Base-by-base conservation (phyloP, 305 asterid genomes). In the Fraxinus greggii region DNA sequence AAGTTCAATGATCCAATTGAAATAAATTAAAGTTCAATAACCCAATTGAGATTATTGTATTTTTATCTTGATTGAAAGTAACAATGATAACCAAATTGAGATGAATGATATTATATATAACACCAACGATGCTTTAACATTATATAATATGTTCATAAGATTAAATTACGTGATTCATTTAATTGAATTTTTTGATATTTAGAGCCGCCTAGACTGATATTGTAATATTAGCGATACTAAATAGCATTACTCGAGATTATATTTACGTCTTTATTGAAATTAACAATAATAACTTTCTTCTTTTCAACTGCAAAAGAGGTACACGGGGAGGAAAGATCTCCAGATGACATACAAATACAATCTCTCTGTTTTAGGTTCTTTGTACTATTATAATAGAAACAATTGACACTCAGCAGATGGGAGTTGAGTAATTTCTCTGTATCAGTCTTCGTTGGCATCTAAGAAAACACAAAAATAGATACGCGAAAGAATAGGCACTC, bases 401-500 rank as follows among this genome's bases (percentile, higher is more conserved):
- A n/a, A 32, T 19, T 33, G 48, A 72, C 31, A 32, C 51, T 32
- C 51, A 72, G 76, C 48, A n/a, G 76, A 33, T 33, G 76, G 76
- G 28, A 7, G 26, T 72, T 0, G 2, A 33, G 51, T 0, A 79
- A 35, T 70, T 42, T 69, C 63, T 31, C 54, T 42, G 82, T 72
- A 63, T 42, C 24, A 2, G 10, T 45, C 67, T 69, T 26, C 38
- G 26, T 42, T 12, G 33, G 48, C 19, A 33, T 3, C 29, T 21
- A 48, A 79, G 69, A 45, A 70, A 29, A 80, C 42, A 70, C 13
- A 31, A 23, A 35, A 33, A 40, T 45, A 48, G 65, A 31, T 32
- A 7, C 21, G 63, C 21, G 70, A 72, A 80, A 72, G 59, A 72
- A 72, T 72, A 33, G 77, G 54, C 51, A 72, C 70, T 56, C 45